Percentiles rank a stretch among this genome's conserved stretches.
phyloP scores from a whole-genome alignment of 306 rosid species.

The Cucumis cinereus region DNA sequence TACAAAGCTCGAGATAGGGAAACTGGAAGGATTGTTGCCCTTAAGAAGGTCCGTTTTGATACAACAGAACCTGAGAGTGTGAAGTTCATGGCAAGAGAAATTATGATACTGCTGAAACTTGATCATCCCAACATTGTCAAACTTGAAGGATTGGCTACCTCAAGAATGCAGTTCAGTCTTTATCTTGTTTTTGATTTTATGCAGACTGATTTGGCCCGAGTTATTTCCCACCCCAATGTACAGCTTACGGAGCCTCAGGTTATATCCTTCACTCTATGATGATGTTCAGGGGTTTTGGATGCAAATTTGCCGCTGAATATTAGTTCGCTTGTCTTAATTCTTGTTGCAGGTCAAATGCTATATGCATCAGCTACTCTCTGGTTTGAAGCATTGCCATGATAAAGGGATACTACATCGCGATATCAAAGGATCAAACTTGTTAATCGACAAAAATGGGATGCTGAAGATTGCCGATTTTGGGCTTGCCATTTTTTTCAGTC shows the following conservation, averaged over 20 bases:
- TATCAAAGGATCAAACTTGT: conserved; percentile 76
- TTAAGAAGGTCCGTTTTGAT: conserved; percentile 77
- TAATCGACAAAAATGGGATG: conserved; percentile 69
- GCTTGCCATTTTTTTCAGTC: conserved; percentile 54
- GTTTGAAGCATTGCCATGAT: conserved; percentile 82
- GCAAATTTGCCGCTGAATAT: background rate
- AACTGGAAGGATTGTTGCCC: conserved; percentile 64
- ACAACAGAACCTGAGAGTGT: conserved; percentile 78
- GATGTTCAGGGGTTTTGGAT: conserved; percentile 7
- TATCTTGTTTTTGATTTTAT: conserved; percentile 89
- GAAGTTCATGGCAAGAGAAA: conserved; percentile 91
- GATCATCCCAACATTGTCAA: conserved; percentile 81
- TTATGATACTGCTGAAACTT: conserved; percentile 50
- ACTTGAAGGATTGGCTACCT: conserved; percentile 84
- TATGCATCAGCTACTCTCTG: conserved; percentile 84
- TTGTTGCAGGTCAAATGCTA: conserved; percentile 75
- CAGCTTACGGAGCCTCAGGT: conserved; percentile 88
- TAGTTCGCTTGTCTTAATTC: conserved; percentile 16
- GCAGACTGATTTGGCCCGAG: conserved; percentile 68
- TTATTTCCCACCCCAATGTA: conserved; percentile 35
- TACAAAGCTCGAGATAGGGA: conserved; percentile 79
- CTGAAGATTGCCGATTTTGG: conserved; percentile 92
- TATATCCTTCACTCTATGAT: background rate
- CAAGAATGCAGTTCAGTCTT: conserved; percentile 83
- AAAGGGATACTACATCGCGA: conserved; percentile 84